phyloP scores from a whole-genome alignment of 2,329 filamentous ascomycete species.

The Cladosporium cucumerinum region DNA sequence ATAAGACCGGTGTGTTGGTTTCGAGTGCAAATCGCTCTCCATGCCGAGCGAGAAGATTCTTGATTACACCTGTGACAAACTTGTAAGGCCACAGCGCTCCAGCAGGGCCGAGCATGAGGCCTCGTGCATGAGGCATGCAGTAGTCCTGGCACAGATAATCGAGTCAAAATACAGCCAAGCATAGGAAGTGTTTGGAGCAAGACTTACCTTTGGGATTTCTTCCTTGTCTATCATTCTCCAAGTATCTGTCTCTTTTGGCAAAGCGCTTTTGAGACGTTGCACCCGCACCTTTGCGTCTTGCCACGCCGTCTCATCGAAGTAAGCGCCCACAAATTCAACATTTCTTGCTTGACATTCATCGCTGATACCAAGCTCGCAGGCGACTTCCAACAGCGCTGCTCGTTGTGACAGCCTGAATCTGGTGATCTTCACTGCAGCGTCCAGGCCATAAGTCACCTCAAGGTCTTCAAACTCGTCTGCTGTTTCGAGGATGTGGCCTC shows the following conservation, averaged over 20 bases:
- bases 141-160: not conserved
- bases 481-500: conserved; percentile 15
- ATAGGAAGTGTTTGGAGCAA: not conserved
- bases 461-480: not conserved
- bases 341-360: not conserved
- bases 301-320: not conserved
- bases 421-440: not conserved
- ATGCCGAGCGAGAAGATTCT: conserved; percentile 12
- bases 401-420: not conserved
- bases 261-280: not conserved
- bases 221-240: not conserved
- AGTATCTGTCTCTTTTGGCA: not conserved
- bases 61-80: conserved; percentile 15
- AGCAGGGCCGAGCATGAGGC: not conserved
- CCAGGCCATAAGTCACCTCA: not conserved
- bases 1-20: conserved; percentile 17
- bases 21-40: conserved; percentile 18
- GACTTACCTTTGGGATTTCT: not conserved
- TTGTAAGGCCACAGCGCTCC: conserved; percentile 23
- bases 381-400: not conserved
- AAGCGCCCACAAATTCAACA: not conserved
- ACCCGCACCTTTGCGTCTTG: not conserved
- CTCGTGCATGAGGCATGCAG: not conserved
- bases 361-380: not conserved
- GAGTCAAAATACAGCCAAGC: not conserved